These are phyloP conservation scores for Bacterosira constricta DNA, from an alignment of 108 stramenopile genomes.

Conservation along the genomic window DNA sequence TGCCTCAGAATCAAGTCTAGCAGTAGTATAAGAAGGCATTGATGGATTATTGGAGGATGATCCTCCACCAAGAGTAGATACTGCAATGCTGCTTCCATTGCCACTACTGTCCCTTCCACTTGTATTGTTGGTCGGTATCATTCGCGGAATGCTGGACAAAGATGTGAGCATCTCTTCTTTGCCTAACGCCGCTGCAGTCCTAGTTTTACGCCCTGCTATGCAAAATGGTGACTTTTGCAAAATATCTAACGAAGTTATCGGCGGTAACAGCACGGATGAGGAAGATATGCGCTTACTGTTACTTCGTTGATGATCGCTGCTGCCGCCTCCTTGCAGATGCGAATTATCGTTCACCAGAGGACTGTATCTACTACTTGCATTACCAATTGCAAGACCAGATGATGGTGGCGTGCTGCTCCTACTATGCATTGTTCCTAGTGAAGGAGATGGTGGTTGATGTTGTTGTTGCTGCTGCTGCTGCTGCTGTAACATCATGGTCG, in stretches of 20 bases:
- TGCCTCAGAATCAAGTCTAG: background rate
- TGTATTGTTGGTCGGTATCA: conserved; percentile 23
- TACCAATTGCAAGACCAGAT: background rate
- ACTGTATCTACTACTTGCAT: conserved; percentile 14
- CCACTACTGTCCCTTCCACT: conserved; percentile 13
- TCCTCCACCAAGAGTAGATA: conserved; percentile 7
- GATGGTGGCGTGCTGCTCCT: too few species aligned
- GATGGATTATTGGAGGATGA: conserved; percentile 3
- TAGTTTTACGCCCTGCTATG: background rate
- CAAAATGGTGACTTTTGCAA: conserved; percentile 44
- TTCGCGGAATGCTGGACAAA: conserved; percentile 35
- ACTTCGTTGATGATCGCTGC: conserved; percentile 1
- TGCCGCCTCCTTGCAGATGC: conserved; percentile 1
- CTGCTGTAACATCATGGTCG: too few species aligned
- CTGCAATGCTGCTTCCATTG: conserved; percentile 23
- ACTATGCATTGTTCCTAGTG: too few species aligned
- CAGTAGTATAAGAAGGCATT: background rate
- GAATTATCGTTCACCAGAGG: conserved; percentile 8
- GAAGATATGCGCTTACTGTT: conserved; percentile 33
- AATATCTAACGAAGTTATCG: conserved; percentile 43
- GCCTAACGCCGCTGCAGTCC: background rate
- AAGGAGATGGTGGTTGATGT: too few species aligned
- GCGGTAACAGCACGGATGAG: conserved; percentile 28
- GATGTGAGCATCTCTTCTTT: conserved; percentile 26
- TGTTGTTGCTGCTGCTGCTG: too few species aligned